phyloP scores from a whole-genome alignment of 306 rosid genomes.

The Ochetophila trinervis region DNA sequence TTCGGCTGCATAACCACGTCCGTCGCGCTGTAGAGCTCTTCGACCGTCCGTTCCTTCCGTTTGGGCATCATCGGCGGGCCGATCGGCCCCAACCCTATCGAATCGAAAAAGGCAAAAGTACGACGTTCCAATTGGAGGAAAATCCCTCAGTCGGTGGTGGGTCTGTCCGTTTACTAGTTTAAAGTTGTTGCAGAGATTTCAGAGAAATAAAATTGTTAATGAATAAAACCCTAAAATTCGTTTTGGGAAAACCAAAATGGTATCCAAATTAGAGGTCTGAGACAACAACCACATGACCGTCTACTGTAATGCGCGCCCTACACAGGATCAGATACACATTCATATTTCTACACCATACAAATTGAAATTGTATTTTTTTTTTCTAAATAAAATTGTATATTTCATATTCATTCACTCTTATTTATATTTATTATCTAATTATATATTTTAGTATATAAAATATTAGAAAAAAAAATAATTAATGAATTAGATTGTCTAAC shows the following conservation, averaged over 20 bases:
- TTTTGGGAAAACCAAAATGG: slow-evolving; percentile 12
- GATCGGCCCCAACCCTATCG: slow-evolving; percentile 34
- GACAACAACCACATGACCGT: slow-evolving; percentile 22
- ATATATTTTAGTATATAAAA: no score
- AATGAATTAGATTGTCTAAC: no score
- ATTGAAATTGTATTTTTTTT: no score
- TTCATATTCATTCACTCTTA: background rate
- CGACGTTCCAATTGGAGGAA: slow-evolving; percentile 3
- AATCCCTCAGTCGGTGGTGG: background rate
- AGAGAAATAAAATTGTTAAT: background rate
- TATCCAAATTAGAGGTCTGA: slow-evolving; percentile 18
- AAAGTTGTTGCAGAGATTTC: background rate
- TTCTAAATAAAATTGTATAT: no score
- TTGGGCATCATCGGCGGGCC: slow-evolving; percentile 26
- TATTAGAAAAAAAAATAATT: no score
- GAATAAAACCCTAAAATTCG: background rate
- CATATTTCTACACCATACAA: background rate
- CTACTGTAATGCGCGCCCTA: slow-evolving; percentile 21
- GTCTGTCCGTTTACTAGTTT: background rate
- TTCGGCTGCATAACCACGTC: slow-evolving; percentile 32
- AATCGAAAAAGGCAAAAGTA: slow-evolving; percentile 11
- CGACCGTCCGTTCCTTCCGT: slow-evolving; percentile 36
- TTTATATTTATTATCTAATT: background rate
- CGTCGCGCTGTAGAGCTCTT: slow-evolving; percentile 39
- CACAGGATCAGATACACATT: slow-evolving; percentile 37